Base-by-base conservation (phyloP, 2,329 filamentous ascomycete species). In the Lecanicillium sp. region DNA sequence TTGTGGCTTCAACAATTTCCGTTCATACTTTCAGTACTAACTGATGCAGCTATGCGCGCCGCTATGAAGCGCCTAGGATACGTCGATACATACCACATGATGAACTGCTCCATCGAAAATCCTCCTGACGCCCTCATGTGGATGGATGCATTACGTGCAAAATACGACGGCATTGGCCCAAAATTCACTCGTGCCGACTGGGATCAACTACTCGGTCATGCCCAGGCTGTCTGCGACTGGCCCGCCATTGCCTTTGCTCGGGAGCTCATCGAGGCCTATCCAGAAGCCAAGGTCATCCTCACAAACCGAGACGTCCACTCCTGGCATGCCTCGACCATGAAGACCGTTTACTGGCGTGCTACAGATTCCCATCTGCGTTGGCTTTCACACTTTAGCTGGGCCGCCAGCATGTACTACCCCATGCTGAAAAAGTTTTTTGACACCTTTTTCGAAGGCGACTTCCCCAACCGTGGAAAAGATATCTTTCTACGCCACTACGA, bases 71-170 rank as follows among this genome's bases (percentile, higher is more conserved):
- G 75, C 49, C 68, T 85, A 29, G 80, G 80, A 45, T 83, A 79
- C 56, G 64, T 73, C 49, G 76, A 82, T 57, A 80, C 75, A 43
- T 84, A 85, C 67, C 81, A 85, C 65, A 83, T 83, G 78, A 80
- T 82, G 75, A 79, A 71, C 50, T 76, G 73, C 47, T 77, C 73
- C 43, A 75, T 82, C 43, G 78, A 83, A 61, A 83, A 17, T 47
- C 56, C 55, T 4, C 51, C 52, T 25, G 80, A 83, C 51, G 75
- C 73, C 39, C 64, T 81, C 30, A 74, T 83, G 64, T 85, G 81
- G 81, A 75, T 77, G 60, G 77, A 84, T 45, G 80, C 80, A 19
- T 68, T 85, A 40, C 63, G 65, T 14, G 76, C 78, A 47, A 65
- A 66, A 45, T 66, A 63, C 46, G 55, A 58, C 36, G 49, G 47